Conservation (phyloP, 805 yeast genomes). For the Monosporozyma yasuniensis region DNA sequence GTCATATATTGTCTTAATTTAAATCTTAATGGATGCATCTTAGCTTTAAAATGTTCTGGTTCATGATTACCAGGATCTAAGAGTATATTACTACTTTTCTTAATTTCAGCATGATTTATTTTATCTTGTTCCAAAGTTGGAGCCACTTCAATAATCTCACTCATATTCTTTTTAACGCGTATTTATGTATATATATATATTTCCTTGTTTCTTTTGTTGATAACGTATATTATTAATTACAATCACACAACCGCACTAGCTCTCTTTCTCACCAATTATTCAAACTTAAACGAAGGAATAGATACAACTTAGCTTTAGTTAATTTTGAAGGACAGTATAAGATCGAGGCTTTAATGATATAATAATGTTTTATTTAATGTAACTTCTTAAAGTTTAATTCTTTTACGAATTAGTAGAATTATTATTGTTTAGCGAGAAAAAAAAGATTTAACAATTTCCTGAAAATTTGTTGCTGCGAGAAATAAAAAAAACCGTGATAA, state of each 20-base stretch:
- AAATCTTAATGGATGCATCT: constrained; percentile 49
- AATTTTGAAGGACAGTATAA: too few relatives aligned
- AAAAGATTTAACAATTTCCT: background rate
- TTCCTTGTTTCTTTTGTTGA: background rate
- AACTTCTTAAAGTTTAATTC: too few relatives aligned
- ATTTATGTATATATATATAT: background rate
- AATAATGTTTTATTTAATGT: too few relatives aligned
- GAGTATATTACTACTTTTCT: background rate
- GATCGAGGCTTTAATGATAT: too few relatives aligned
- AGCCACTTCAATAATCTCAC: constrained; percentile 1
- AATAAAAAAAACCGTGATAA: too few relatives aligned
- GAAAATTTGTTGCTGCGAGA: background rate
- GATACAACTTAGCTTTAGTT: too few relatives aligned
- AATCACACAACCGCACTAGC: too few relatives aligned
- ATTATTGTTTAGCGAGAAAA: too few relatives aligned
- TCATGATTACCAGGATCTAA: constrained; percentile 72
- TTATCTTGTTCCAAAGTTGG: background rate
- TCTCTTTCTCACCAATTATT: too few relatives aligned
- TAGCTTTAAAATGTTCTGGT: constrained; percentile 51
- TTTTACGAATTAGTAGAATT: too few relatives aligned
- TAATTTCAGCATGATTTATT: background rate
- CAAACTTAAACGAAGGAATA: too few relatives aligned
- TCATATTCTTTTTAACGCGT: background rate
- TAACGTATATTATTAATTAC: too few relatives aligned
- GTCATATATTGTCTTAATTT: constrained; percentile 44